A percentile compares a stretch with the other conserved stretches of the same genome.
phyloP scores from a whole-genome alignment of 2,329 filamentous ascomycete species.

The Tolypocladium endophyticum region DNA sequence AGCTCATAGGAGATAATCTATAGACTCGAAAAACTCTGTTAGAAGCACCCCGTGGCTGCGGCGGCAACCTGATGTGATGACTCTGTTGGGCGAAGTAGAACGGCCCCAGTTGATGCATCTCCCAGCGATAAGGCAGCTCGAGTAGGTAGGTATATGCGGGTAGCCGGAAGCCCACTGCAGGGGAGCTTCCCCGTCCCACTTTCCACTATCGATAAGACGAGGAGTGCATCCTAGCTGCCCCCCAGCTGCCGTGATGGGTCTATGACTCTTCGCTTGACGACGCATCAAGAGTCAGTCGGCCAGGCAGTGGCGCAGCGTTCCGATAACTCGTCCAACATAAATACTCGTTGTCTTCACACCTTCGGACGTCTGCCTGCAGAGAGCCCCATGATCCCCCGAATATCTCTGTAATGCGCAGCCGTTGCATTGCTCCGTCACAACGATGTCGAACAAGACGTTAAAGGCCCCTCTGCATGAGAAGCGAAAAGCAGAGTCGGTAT shows the following conservation, averaged over 20 bases:
- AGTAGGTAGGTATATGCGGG: not conserved
- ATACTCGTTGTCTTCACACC: not conserved
- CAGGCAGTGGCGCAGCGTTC: conserved; percentile 2
- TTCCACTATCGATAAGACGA: conserved; percentile 5
- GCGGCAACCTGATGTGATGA: not conserved
- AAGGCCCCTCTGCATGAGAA: conserved; percentile 67
- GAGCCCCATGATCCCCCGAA: conserved; percentile 17
- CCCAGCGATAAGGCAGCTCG: no score
- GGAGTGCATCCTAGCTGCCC: not conserved
- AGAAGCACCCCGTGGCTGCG: not conserved
- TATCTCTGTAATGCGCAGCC: conserved; percentile 9
- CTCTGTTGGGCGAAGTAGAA: not conserved
- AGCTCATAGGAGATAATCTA: no score
- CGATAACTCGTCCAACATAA: not conserved
- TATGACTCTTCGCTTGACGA: conserved; percentile 2
- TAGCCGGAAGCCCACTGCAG: not conserved
- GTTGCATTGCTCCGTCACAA: conserved; percentile 15
- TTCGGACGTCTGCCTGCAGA: not conserved
- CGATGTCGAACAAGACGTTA: conserved; percentile 42
- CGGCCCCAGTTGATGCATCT: not conserved
- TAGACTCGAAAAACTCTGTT: not conserved
- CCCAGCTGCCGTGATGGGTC: not conserved
- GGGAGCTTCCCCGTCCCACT: not conserved
- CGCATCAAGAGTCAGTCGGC: conserved; percentile 4
- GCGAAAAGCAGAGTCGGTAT: conserved; percentile 76